These are phyloP conservation scores for Saccharomycopsis babjevae DNA, from an alignment of 805 yeast species.

Conservation along the genomic window DNA sequence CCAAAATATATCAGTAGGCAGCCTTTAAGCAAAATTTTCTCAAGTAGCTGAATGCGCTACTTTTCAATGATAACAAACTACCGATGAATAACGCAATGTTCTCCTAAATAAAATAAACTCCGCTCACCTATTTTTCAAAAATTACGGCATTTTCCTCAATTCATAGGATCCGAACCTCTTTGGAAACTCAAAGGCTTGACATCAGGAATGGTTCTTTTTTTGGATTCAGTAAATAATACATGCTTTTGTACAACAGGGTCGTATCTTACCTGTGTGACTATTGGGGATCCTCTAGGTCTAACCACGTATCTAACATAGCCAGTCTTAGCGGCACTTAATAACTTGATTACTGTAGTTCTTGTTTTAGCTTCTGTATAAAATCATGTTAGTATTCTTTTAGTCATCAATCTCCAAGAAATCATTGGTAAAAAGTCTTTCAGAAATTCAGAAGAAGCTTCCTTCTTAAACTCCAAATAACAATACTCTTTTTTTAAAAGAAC, in stretches of 20 bases:
- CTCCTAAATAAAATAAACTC: not conserved
- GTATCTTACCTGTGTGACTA: slow-evolving; percentile 72
- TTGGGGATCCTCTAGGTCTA: slow-evolving; percentile 73
- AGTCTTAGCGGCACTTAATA: slow-evolving; percentile 82
- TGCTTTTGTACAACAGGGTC: slow-evolving; percentile 83
- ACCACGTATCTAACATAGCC: slow-evolving; percentile 76
- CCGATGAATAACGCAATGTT: not conserved
- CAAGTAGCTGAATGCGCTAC: no score
- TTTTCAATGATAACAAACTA: not conserved
- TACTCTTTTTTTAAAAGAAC: no score
- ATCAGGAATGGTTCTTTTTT: slow-evolving; percentile 70
- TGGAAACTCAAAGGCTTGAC: slow-evolving; percentile 39
- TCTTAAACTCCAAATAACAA: no score
- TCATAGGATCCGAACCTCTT: slow-evolving; percentile 22
- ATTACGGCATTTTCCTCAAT: slow-evolving; percentile 16
- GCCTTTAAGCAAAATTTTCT: no score
- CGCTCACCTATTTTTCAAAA: slow-evolving; percentile 18
- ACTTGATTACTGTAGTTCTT: slow-evolving; percentile 72
- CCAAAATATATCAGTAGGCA: not conserved
- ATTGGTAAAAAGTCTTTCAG: no score
- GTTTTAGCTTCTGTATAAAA: slow-evolving; percentile 34
- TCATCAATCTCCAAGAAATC: no score
- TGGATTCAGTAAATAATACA: slow-evolving; percentile 80
- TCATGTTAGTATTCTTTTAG: no score
- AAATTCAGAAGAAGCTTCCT: no score